These are phyloP conservation scores for Monosporascus sp. DNA, from an alignment of 2,329 filamentous ascomycete species.

Conservation along the genomic window DNA sequence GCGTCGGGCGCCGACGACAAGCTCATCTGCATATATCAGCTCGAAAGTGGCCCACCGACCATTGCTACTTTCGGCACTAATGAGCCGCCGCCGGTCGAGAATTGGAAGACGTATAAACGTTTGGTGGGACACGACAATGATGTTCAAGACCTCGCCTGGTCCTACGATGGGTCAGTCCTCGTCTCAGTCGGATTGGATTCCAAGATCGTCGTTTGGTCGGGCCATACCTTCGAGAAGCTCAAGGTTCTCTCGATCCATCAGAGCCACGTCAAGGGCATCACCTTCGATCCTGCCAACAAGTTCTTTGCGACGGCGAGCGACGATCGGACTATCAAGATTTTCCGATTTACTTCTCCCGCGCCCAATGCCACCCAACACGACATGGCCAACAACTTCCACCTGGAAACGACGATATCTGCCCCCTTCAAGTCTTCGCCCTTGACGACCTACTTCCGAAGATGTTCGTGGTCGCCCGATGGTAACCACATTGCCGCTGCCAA, in stretches of 20 bases:
- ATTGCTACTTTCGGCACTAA: constrained; percentile 73
- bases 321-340: constrained; percentile 94
- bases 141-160: constrained; percentile 97
- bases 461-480: constrained; percentile 96
- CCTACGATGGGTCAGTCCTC: constrained; percentile 87
- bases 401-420: constrained; percentile 83
- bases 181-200: constrained; percentile 96
- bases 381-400: constrained; percentile 91
- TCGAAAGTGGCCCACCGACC: constrained; percentile 75
- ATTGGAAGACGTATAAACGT: constrained; percentile 93
- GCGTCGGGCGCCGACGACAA: constrained; percentile 98
- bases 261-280: constrained; percentile 97
- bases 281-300: constrained; percentile 97
- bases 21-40: constrained; percentile 93
- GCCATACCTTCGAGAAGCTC: constrained; percentile 94
- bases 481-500: constrained; percentile 96
- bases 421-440: constrained; percentile 90
- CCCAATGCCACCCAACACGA: constrained; percentile 92
- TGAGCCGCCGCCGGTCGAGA: constrained; percentile 89
- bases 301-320: constrained; percentile 98
- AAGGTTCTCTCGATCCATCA: constrained; percentile 91
- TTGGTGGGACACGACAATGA: constrained; percentile 97
- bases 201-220: constrained; percentile 97
- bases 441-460: constrained; percentile 93
- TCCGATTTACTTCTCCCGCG: constrained; percentile 84